Base-by-base conservation (phyloP, 805 yeast species). In the Ogataea thermomethanolica region DNA sequence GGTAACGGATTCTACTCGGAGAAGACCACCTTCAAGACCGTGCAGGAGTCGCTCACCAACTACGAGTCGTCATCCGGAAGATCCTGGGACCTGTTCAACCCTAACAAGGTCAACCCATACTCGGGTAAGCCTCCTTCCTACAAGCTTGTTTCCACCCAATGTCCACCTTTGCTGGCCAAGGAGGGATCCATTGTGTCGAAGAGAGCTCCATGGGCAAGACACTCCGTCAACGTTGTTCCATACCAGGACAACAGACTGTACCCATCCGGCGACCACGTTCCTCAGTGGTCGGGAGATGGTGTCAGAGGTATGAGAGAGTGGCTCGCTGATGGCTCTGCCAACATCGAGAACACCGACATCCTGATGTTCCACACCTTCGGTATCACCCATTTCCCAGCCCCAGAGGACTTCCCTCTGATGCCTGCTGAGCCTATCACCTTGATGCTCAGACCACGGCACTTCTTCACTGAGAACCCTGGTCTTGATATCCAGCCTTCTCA, bases 331-430 rank as follows among this genome's bases (percentile, higher is more conserved):
- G 84, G 83, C 44, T 35, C 62, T 6, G 85, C 71, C 41, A 59
- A 60, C 14, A 67, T 80, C 54, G 83, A 77, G 50, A 72, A 80
- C 67, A 79, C 86, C 28, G 93, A 85, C 59, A 73, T 84, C 45
- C 73, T 84, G 38, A 66, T 81, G 54, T 85, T 79, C 79, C 90
- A 84, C 64, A 84, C 91, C 22, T 84, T 85, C 56, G 93, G 93
- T 55, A 77, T 84, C 51, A 79, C 91, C 25, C 95, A 84, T 61
- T 81, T 84, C 76, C 95, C 95, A 44, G 81, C 90, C 10, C 91
- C 93, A 44, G 93, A 84, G 68, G 95, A 84, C 64, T 84, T 84
- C 81, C 93, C 93, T 42, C 76, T 84, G 49, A 84, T 84, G 93
- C 93, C 93, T 34, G 83, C 88, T 35, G 95, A 84, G 66, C 84